Evolutionary conservation across 805 yeast genomes (phyloP), one percentile per base, ranked within the genome.

Genomic region (Kuraishia molischiana): DNA sequence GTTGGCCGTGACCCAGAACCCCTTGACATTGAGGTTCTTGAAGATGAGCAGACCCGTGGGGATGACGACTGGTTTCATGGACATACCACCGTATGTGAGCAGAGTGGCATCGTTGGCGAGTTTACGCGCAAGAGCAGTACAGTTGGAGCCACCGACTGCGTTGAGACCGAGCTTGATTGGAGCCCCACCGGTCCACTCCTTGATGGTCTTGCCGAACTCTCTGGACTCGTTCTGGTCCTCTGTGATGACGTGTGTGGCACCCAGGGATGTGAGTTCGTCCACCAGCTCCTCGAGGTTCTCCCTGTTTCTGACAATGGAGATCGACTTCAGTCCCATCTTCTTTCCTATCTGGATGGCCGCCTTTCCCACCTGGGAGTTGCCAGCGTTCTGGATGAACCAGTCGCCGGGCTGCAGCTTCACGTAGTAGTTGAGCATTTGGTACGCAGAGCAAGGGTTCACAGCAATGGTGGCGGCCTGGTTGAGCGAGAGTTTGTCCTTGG

Each of bases 31-130:
- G 39, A 92, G 60, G 52, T 89, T 83, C 59, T 90, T 92, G 68
- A 92, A 92, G 45, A 92, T 89, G 53, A 85, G 85, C 42, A 85
- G 63, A 0, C 95, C 76, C 1, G 96, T 86, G 29, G 97, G 96
- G 39, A 92, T 60, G n/a, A 75, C 72, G 9, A 92, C 94, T 2
- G 98, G 98, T 61, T 85, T 89, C 67, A 80, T 78, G 3, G 97
- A 85, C 98, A 92, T 92, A 29, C 95, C 97, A 24, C 99, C 99
- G 53, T 92, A 92, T 1, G 97, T 86, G 48, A 87, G 74, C 67
- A 92, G 64, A 35, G 78, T 71, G 1, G 92, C 95, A 48, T 84
- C 76, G 13, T 66, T 61, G 29, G 76, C 77, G 39, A 92, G 68
- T 56, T 87, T 90, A 47, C 96, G 71, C 8, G 95, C 90, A 48